Percentiles rank a stretch among this genome's conserved stretches.
These are phyloP conservation scores for Geotrichum bryndzae DNA, from an alignment of 1,139 yeast species.

Conservation along the genomic window DNA sequence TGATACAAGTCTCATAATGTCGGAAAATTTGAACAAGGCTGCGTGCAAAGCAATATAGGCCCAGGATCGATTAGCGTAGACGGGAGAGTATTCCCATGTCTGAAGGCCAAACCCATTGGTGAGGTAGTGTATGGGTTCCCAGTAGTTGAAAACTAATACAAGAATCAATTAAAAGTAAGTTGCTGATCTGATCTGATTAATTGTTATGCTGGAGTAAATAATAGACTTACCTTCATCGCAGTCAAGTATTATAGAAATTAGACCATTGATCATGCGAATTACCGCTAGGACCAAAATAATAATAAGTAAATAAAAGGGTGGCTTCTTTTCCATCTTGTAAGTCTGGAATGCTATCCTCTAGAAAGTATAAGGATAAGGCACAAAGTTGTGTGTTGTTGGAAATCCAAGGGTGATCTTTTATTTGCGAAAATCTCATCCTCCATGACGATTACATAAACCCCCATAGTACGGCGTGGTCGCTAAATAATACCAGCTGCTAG, in stretches of 20 bases:
- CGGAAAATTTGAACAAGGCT: constrained; percentile 17
- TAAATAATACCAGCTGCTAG: neutral
- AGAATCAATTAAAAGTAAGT: neutral
- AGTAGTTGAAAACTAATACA: constrained; percentile 63
- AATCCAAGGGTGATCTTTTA: neutral
- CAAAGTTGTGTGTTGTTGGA: neutral
- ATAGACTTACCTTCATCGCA: constrained; percentile 57
- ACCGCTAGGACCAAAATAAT: constrained; percentile 20
- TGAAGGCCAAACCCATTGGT: constrained; percentile 82
- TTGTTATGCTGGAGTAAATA: constrained; percentile 21
- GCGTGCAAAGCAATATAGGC: constrained; percentile 46
- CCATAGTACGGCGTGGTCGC: neutral
- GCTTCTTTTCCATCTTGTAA: neutral
- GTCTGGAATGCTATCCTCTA: neutral
- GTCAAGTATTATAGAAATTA: constrained; percentile 66
- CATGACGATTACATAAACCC: neutral
- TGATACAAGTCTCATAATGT: neutral
- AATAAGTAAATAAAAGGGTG: no score
- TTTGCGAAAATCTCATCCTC: neutral
- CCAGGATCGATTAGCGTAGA: constrained; percentile 82
- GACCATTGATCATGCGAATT: constrained; percentile 39
- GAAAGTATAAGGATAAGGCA: neutral
- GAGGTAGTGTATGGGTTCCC: constrained; percentile 81
- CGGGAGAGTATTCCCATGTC: constrained; percentile 97
- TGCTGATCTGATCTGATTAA: neutral